phyloP scores from a whole-genome alignment of 169 alveolate genomes.

The Eimeria nieschulzi region DNA sequence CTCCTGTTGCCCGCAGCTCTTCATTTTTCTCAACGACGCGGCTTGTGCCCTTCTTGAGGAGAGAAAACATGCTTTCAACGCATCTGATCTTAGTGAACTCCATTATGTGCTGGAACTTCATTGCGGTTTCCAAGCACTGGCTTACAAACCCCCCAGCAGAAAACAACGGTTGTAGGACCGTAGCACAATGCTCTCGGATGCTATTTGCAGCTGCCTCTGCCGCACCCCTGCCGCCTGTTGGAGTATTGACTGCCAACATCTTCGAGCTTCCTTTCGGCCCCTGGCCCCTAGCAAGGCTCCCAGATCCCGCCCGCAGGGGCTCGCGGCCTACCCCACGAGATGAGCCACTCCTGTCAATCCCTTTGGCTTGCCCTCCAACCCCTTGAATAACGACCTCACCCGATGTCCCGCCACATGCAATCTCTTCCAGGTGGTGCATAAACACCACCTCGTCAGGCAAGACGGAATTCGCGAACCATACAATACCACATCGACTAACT shows the following conservation, averaged over 20 bases:
- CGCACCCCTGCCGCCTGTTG: slow-evolving; percentile 27
- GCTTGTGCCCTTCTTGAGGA: slow-evolving; percentile 82
- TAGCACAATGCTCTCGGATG: slow-evolving; percentile 82
- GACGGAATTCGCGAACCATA: slow-evolving; percentile 94
- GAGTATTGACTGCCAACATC: not conserved
- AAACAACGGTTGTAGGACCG: slow-evolving; percentile 84
- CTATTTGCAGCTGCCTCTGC: slow-evolving; percentile 44
- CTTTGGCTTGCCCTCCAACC: slow-evolving; percentile 49
- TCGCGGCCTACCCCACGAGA: slow-evolving; percentile 12
- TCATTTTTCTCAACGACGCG: slow-evolving; percentile 53
- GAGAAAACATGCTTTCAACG: slow-evolving; percentile 90
- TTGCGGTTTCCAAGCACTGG: slow-evolving; percentile 85
- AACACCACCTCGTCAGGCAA: slow-evolving; percentile 82
- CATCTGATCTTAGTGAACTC: slow-evolving; percentile 93
- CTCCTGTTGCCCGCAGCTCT: slow-evolving; percentile 45
- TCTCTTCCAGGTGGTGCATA: slow-evolving; percentile 35
- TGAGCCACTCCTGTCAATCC: slow-evolving; percentile 40
- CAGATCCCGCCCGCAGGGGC: not conserved
- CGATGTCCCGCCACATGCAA: slow-evolving; percentile 10
- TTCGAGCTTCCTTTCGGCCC: slow-evolving; percentile 8
- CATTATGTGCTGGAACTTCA: slow-evolving; percentile 91
- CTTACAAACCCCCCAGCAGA: slow-evolving; percentile 84
- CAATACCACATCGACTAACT: slow-evolving; percentile 98
- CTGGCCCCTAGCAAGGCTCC: not conserved
- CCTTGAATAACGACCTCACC: slow-evolving; percentile 21